Base-by-base conservation (phyloP, 2,329 filamentous ascomycete genomes). In the Geosmithia putterillii region DNA sequence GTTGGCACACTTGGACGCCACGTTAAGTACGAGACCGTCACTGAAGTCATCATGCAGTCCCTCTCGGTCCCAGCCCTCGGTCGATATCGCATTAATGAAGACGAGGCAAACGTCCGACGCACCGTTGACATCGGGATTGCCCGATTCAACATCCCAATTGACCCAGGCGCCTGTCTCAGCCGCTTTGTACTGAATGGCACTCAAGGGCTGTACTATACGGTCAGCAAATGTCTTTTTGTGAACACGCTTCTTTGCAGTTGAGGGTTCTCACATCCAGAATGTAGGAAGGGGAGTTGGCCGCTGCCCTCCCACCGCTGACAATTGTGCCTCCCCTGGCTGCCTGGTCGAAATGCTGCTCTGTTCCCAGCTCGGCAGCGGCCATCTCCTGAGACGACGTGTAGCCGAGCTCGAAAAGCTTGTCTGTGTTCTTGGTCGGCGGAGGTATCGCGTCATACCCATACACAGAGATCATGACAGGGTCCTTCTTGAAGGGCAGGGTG, bases 21-120 rank as follows among this genome's bases (percentile, higher is more conserved):
- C 74, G 44, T 75, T 76, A 1, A 62, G 55, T 0, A 85, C 69
- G 0, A 84, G 63, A 0, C 60, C 58, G 47, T 84, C 79, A 45
- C 74, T 79, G 35, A 74, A 75, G 48, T 80, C 82, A 53, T 94
- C 85, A 41, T 76, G 73, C 19, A 92, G 71, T 10, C 74, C 73
- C 0, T 74, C 64, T 36, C 79, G 70, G 48, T 86, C 73, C 59
- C 75, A 87, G 0, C 83, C 85, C 61, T 95, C 88, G 0, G 85
- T 84, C 1, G 83, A 76, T 56, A 89, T 86, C 28, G 71, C 75
- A 55, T 83, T 94, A 44, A 80, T 83, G 57, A 95, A 95, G 1
- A 92, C 87, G 36, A 95, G 55, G 82, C 94, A 42, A 40, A 85
- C 77, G 3, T 81, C 71, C 1, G 54, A 54, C 3, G 63, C 61